A percentile compares a stretch with the other conserved stretches of the same genome.
Evolutionary conservation across 371 early-diverging fungal species (phyloP).

Genomic region (Rhizomucor miehei): DNA sequence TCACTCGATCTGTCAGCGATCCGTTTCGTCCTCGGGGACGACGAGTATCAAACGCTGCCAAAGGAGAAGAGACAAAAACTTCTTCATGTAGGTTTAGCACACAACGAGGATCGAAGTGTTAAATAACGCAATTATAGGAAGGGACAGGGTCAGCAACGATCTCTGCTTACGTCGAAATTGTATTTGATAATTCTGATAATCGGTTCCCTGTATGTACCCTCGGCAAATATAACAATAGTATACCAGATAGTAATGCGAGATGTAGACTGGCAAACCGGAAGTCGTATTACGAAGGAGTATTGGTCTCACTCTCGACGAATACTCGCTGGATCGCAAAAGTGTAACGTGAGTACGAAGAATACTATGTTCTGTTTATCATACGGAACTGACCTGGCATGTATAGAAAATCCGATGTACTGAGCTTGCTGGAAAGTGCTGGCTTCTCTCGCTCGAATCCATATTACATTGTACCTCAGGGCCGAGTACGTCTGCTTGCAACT

Average conservation of each 20-base stretch:
- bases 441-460: conserved; percentile 98
- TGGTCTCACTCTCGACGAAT: conserved; percentile 97
- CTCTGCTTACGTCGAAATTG: conserved; percentile 96
- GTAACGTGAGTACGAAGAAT: conserved; percentile 56
- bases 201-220: conserved; percentile 82
- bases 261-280: conserved; percentile 84
- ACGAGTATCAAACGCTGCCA: conserved; percentile 90
- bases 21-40: conserved; percentile 89
- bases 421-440: conserved; percentile 95
- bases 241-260: not conserved
- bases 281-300: conserved; percentile 92
- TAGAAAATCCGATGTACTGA: conserved; percentile 91
- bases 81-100: conserved; percentile 72
- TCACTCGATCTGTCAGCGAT: conserved; percentile 67
- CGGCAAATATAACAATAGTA: not conserved
- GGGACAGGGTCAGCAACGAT: conserved; percentile 91
- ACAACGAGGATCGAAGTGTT: not conserved
- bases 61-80: conserved; percentile 93
- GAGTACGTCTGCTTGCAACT: conserved; percentile 55
- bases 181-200: conserved; percentile 94
- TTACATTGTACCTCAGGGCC: conserved; percentile 99
- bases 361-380: not conserved
- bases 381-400: not conserved
- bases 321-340: conserved; percentile 90
- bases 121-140: conserved; percentile 57